Evolutionary conservation across 2,329 filamentous ascomycete genomes (phyloP).

Genomic region (Diplodia seriata): DNA sequence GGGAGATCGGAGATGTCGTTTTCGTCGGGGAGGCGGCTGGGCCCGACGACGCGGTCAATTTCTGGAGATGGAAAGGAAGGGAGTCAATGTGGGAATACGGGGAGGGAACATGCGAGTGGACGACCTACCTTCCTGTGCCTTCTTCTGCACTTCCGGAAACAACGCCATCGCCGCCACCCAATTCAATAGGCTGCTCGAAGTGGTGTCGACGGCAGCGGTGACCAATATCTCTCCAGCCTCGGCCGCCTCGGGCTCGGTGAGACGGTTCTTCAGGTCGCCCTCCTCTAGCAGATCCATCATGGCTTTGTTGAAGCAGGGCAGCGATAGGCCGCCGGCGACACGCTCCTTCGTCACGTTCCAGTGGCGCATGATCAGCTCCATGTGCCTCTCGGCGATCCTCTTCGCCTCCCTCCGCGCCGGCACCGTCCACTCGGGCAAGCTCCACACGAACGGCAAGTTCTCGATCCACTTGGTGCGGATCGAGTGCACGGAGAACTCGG

Average conservation of each 20-base stretch:
- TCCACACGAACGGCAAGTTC: conserved; percentile 53
- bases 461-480: conserved; percentile 44
- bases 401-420: conserved; percentile 49
- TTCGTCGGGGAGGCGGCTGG: conserved; percentile 32
- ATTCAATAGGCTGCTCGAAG: conserved; percentile 40
- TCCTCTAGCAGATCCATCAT: conserved; percentile 2
- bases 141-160: conserved; percentile 41
- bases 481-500: neutral
- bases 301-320: conserved; percentile 10
- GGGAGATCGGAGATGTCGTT: conserved; percentile 30
- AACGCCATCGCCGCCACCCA: conserved; percentile 44
- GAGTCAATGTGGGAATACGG: too few species aligned
- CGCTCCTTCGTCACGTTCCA: conserved; percentile 35
- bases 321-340: neutral
- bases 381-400: conserved; percentile 42
- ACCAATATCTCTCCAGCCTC: conserved; percentile 7
- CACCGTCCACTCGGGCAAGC: conserved; percentile 44
- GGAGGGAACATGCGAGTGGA: too few species aligned
- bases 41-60: conserved; percentile 35
- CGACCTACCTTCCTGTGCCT: conserved; percentile 39
- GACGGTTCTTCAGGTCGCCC: neutral
- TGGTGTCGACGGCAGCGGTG: conserved; percentile 31
- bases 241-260: conserved; percentile 2
- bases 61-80: conserved; percentile 11
- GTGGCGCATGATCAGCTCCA: conserved; percentile 43